These are phyloP conservation scores for Salix udensis DNA, from an alignment of 345 rosid species.

Conservation along the genomic window DNA sequence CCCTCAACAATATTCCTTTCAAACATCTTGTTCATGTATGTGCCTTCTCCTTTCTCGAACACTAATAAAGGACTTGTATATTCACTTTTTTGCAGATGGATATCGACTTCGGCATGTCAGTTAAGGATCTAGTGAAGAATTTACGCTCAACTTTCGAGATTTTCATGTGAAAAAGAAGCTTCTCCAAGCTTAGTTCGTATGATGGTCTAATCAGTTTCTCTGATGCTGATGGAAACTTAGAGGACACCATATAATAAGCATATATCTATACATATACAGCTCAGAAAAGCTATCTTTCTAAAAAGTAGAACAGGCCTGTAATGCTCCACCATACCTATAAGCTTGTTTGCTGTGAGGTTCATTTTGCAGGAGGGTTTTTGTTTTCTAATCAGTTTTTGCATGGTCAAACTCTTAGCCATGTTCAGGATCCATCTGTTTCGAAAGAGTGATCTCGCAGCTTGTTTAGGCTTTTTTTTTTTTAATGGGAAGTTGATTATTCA, in stretches of 20 bases:
- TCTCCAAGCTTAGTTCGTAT: background rate
- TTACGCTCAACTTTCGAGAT: slow-evolving; percentile 44
- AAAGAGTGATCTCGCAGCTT: slow-evolving; percentile 33
- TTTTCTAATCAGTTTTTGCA: slow-evolving; percentile 21
- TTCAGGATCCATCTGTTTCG: slow-evolving; percentile 35
- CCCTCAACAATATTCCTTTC: background rate
- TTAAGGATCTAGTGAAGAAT: slow-evolving; percentile 65
- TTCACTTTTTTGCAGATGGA: slow-evolving; percentile 54
- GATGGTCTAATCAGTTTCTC: background rate
- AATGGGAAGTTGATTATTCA: slow-evolving; percentile 23
- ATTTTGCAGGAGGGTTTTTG: slow-evolving; percentile 40
- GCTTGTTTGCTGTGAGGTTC: slow-evolving; percentile 39
- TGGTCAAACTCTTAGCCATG: slow-evolving; percentile 36
- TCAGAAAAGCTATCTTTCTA: background rate
- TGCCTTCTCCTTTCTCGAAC: background rate
- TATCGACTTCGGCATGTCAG: slow-evolving; percentile 51
- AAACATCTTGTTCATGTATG: background rate
- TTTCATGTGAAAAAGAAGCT: slow-evolving; percentile 39
- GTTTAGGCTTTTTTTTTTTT: slow-evolving; percentile 10
- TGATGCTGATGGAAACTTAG: background rate
- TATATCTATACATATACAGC: background rate
- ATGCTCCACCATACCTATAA: slow-evolving; percentile 18
- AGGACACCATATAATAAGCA: slow-evolving; percentile 7
- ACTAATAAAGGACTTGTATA: background rate
- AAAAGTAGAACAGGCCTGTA: slow-evolving; percentile 21